These are phyloP conservation scores for Neospora caninum DNA, from an alignment of 169 alveolate genomes.

Conservation along the genomic window DNA sequence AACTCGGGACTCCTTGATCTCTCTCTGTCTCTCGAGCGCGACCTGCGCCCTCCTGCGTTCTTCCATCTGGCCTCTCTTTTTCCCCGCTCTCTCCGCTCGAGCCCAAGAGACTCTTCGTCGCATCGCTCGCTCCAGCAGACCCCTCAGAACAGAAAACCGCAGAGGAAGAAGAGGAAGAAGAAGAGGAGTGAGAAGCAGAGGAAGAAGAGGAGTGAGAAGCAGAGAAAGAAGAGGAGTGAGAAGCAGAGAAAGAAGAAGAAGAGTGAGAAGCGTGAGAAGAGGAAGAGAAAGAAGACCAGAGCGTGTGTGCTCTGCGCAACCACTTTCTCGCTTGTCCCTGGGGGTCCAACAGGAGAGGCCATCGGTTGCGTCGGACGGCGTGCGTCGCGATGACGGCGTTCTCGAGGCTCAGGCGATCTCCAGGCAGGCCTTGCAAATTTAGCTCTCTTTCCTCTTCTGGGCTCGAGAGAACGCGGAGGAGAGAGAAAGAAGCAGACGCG, in stretches of 20 bases:
- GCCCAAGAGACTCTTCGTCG: too few relatives aligned
- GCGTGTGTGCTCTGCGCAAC: slow-evolving; percentile 68
- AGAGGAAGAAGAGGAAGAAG: too few relatives aligned
- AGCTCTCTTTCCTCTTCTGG: slow-evolving; percentile 75
- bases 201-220: background rate
- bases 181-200: background rate
- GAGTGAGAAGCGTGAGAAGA: background rate
- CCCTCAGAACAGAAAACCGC: too few relatives aligned
- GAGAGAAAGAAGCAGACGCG: slow-evolving; percentile 82
- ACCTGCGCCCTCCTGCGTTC: too few relatives aligned
- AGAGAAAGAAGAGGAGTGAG: background rate
- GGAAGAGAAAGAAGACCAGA: background rate
- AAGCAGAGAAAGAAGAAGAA: background rate
- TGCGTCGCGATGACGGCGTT: slow-evolving; percentile 83
- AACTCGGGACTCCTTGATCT: too few relatives aligned
- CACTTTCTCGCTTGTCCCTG: slow-evolving; percentile 93
- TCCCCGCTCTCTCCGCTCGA: too few relatives aligned
- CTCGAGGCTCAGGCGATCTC: slow-evolving; percentile 85
- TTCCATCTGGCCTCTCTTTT: too few relatives aligned
- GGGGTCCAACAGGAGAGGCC: slow-evolving; percentile 94
- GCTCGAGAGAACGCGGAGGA: slow-evolving; percentile 29
- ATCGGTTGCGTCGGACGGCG: slow-evolving; percentile 77
- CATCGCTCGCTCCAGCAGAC: too few relatives aligned
- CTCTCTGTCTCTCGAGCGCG: too few relatives aligned
- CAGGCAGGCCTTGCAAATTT: slow-evolving; percentile 76